These are phyloP conservation scores for Eleusine indica DNA, from an alignment of 176 grass and related monocot genomes.

Conservation along the genomic window DNA sequence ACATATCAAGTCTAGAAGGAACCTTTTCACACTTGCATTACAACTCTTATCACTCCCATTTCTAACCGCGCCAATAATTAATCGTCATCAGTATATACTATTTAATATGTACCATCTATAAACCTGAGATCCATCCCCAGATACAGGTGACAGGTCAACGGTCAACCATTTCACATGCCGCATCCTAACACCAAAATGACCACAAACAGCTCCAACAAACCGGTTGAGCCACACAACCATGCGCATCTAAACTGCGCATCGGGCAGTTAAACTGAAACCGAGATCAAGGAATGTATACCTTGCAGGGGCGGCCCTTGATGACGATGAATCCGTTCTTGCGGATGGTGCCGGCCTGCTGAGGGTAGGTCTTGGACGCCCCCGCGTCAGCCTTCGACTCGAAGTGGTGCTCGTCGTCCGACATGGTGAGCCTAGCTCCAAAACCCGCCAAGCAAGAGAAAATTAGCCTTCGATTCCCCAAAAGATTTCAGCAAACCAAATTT, in stretches of 20 bases:
- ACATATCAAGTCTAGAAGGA: neutral
- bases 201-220: neutral
- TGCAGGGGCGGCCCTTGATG: slow-evolving; percentile 91
- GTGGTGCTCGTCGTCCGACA: slow-evolving; percentile 96
- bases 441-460: neutral
- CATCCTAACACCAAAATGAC: neutral
- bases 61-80: neutral
- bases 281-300: slow-evolving; percentile 49
- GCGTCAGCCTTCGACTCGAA: slow-evolving; percentile 95
- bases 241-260: neutral
- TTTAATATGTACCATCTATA: neutral
- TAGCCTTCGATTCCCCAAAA: neutral
- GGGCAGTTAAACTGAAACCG: neutral
- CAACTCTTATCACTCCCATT: neutral
- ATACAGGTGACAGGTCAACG: neutral
- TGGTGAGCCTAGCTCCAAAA: slow-evolving; percentile 27
- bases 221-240: neutral
- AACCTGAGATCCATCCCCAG: neutral
- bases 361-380: slow-evolving; percentile 91
- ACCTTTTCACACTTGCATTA: neutral
- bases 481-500: neutral
- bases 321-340: slow-evolving; percentile 89
- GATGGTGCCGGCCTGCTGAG: slow-evolving; percentile 94
- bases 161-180: neutral
- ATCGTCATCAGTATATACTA: neutral